These are phyloP conservation scores for Zymoseptoria ardabiliae DNA, from an alignment of 2,329 filamentous ascomycete species.

Conservation along the genomic window DNA sequence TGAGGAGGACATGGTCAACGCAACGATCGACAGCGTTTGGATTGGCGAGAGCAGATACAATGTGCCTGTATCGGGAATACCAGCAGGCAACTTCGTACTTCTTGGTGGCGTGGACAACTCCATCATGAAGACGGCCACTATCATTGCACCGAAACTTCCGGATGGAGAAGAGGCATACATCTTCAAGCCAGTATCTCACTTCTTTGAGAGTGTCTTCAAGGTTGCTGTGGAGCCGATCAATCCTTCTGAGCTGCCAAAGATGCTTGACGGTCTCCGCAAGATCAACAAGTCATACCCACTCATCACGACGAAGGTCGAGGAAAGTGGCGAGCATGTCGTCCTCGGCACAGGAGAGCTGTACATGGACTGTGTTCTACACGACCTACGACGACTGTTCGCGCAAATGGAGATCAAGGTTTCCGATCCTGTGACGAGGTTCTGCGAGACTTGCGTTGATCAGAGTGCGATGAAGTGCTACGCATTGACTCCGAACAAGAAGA, in stretches of 20 bases:
- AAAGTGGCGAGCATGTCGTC: slow-evolving; percentile 92
- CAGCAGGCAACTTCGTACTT: slow-evolving; percentile 89
- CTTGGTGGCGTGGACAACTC: slow-evolving; percentile 92
- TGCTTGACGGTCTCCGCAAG: slow-evolving; percentile 92
- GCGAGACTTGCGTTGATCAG: slow-evolving; percentile 94
- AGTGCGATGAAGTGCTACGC: slow-evolving; percentile 98
- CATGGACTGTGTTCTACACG: slow-evolving; percentile 97
- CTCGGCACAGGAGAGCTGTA: slow-evolving; percentile 97
- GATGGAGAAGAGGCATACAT: slow-evolving; percentile 91
- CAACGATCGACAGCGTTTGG: slow-evolving; percentile 77
- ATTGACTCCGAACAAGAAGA: slow-evolving; percentile 97
- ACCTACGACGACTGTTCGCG: slow-evolving; percentile 84
- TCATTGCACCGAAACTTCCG: slow-evolving; percentile 71
- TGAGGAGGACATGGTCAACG: slow-evolving; percentile 91
- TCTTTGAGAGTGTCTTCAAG: slow-evolving; percentile 96
- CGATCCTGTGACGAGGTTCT: slow-evolving; percentile 94
- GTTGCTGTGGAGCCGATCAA: slow-evolving; percentile 97
- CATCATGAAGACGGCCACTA: slow-evolving; percentile 92
- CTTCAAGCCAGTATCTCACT: slow-evolving; percentile 86
- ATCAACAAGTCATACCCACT: slow-evolving; percentile 97
- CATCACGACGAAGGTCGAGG: slow-evolving; percentile 93
- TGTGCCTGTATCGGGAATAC: slow-evolving; percentile 82
- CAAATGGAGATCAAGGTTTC: slow-evolving; percentile 99
- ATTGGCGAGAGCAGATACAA: slow-evolving; percentile 92
- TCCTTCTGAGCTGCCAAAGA: slow-evolving; percentile 94